Conservation (phyloP, 2,329 filamentous ascomycete genomes). For the Karstenula rhodostoma region DNA sequence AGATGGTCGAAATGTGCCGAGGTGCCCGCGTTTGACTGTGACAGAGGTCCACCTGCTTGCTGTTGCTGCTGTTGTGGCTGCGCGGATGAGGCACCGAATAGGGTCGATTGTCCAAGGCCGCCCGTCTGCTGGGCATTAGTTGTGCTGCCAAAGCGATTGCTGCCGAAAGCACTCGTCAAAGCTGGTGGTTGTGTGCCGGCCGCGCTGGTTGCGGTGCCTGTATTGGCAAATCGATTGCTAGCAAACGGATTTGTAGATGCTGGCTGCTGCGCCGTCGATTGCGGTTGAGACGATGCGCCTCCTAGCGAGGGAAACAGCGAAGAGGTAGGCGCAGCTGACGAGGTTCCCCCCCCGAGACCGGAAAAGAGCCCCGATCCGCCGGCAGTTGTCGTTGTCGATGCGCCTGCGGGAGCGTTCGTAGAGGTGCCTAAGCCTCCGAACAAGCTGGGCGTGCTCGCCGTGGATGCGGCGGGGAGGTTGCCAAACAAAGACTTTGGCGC, state of each 20-base stretch:
- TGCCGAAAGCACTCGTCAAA: neutral
- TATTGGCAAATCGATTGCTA: neutral
- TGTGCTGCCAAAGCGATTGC: slow-evolving; percentile 1
- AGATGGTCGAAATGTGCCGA: slow-evolving; percentile 71
- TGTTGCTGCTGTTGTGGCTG: slow-evolving; percentile 38
- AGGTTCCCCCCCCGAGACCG: slow-evolving; percentile 45
- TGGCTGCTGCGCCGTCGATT: slow-evolving; percentile 38
- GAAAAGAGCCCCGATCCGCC: slow-evolving; percentile 45
- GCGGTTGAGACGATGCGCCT: slow-evolving; percentile 32
- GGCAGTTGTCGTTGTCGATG: slow-evolving; percentile 37
- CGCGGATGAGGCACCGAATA: slow-evolving; percentile 35
- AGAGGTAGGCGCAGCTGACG: slow-evolving; percentile 39
- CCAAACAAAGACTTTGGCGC: slow-evolving; percentile 40
- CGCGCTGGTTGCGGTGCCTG: slow-evolving; percentile 23
- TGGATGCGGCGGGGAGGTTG: slow-evolving; percentile 30
- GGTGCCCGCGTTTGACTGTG: slow-evolving; percentile 42
- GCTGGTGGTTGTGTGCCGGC: neutral
- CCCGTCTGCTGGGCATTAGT: slow-evolving; percentile 41
- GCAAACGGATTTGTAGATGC: slow-evolving; percentile 21
- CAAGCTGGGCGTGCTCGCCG: slow-evolving; percentile 35
- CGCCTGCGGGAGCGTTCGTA: slow-evolving; percentile 31
- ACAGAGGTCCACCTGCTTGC: slow-evolving; percentile 40
- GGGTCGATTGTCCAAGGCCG: slow-evolving; percentile 34
- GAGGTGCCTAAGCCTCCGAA: slow-evolving; percentile 39
- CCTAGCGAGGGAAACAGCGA: slow-evolving; percentile 27